Evolutionary conservation across 2,329 filamentous ascomycete species (phyloP), one percentile per base, ranked within the genome.

Genomic region (Trichoderma atroviride): DNA sequence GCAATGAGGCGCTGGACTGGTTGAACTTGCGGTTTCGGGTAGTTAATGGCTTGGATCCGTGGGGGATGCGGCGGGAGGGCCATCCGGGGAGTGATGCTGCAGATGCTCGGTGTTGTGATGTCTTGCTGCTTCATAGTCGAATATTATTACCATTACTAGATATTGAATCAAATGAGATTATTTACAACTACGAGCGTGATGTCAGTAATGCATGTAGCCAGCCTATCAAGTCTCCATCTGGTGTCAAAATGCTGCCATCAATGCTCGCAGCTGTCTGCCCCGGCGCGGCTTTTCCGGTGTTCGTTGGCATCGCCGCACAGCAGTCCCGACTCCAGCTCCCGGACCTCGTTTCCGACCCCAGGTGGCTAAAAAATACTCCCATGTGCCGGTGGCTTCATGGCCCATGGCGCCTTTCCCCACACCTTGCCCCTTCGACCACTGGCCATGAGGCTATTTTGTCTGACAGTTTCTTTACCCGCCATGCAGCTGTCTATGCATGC

Each of bases 271-370:
- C 37, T 19, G 37, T 16, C 14, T 43, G 37, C 40, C 58, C 58
- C 58, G 24, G 60, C 33, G 29, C 43, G 60, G 60, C 60, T 37
- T 29, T 53, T 14, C 59, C 59, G 59, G 40, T 10, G 16, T 16
- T 40, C 27, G 5, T 19, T 50, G 19, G 13, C 40, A 53, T 10
- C 16, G 53, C 16, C 16, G 37, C 40, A 9, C 6, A 43, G 40
- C 40, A 43, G 35, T 65, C 53, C 62, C 53, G 52, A 47, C 62
- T 47, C 57, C 62, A 65, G 53, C 62, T 65, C 52, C 62, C 62
- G 62, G 62, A 47, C 62, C 29, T 43, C 27, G 53, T 65, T 65
- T 57, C 52, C 62, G 62, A 50, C n/a, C 22, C 47, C 22, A 13
- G 11, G 47, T 50, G 53, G 52, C 27, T 31, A 56, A 56, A 56